Evolutionary conservation across 2,329 filamentous ascomycete genomes (phyloP).

Genomic region (Botryosphaeria agaves): DNA sequence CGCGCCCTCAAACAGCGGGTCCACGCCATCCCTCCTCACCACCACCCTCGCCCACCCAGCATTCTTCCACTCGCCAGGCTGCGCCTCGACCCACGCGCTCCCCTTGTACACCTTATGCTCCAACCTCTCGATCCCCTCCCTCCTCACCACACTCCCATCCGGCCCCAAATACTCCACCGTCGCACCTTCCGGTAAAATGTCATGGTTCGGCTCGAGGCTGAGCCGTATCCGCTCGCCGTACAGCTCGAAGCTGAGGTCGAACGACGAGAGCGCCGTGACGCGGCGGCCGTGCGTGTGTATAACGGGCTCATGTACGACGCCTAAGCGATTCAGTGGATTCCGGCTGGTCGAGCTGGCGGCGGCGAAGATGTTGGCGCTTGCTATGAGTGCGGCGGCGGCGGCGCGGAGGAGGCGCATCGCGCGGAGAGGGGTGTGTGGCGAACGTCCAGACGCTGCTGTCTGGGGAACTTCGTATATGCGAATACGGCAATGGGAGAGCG

Average conservation of each 20-base stretch:
- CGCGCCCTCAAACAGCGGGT: conserved; percentile 76
- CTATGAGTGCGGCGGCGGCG: neutral
- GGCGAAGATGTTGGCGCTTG: neutral
- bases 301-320: conserved; percentile 52
- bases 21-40: conserved; percentile 55
- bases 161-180: conserved; percentile 52
- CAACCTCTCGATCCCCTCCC: conserved; percentile 53
- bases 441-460: too few relatives aligned
- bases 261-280: conserved; percentile 63
- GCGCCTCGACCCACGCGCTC: conserved; percentile 47
- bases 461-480: too few relatives aligned
- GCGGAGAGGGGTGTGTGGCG: too few relatives aligned
- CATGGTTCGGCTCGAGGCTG: conserved; percentile 74
- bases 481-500: too few relatives aligned
- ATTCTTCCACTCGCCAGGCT: conserved; percentile 52
- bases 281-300: conserved; percentile 66
- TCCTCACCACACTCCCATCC: conserved; percentile 49
- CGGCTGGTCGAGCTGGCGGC: conserved; percentile 54
- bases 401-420: neutral
- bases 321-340: conserved; percentile 60
- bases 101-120: conserved; percentile 78
- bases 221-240: conserved; percentile 54
- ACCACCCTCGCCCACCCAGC: conserved; percentile 78
- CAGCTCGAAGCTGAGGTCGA: conserved; percentile 70
- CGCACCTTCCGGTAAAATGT: conserved; percentile 65